Conservation (phyloP, 2,329 filamentous ascomycete genomes). For the Fusarium falciforme region DNA sequence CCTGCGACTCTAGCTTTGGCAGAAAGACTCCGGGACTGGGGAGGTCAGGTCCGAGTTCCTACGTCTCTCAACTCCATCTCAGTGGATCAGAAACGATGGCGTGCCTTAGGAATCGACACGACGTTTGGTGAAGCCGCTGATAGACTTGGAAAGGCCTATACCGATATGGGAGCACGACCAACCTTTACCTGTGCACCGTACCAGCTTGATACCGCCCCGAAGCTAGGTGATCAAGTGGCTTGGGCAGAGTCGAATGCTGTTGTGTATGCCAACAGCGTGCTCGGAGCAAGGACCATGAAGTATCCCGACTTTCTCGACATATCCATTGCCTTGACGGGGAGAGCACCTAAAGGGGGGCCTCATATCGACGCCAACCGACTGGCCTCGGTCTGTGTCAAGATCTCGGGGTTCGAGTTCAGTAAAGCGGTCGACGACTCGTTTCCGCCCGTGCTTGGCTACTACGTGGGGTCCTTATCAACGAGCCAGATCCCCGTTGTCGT, state of each 20-base stretch:
- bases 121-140: slow-evolving; percentile 46
- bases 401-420: not conserved
- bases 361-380: slow-evolving; percentile 55
- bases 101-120: slow-evolving; percentile 48
- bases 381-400: not conserved
- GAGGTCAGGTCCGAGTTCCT: slow-evolving; percentile 51
- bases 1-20: slow-evolving; percentile 52
- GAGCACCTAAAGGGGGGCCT: slow-evolving; percentile 61
- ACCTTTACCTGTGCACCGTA: slow-evolving; percentile 60
- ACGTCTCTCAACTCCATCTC: slow-evolving; percentile 58
- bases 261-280: slow-evolving; percentile 58
- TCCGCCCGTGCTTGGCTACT: not conserved
- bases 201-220: slow-evolving; percentile 45
- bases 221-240: slow-evolving; percentile 52
- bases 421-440: not conserved
- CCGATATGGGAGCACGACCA: slow-evolving; percentile 53
- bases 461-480: not conserved
- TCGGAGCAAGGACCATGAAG: slow-evolving; percentile 57
- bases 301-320: slow-evolving; percentile 59
- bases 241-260: slow-evolving; percentile 61
- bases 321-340: slow-evolving; percentile 55
- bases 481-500: not conserved
- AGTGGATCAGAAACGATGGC: slow-evolving; percentile 55
- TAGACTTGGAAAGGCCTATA: slow-evolving; percentile 51
- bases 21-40: slow-evolving; percentile 47